phyloP scores from a whole-genome alignment of 768 basidiomycete species.

The Boletus vermiculosoides region DNA sequence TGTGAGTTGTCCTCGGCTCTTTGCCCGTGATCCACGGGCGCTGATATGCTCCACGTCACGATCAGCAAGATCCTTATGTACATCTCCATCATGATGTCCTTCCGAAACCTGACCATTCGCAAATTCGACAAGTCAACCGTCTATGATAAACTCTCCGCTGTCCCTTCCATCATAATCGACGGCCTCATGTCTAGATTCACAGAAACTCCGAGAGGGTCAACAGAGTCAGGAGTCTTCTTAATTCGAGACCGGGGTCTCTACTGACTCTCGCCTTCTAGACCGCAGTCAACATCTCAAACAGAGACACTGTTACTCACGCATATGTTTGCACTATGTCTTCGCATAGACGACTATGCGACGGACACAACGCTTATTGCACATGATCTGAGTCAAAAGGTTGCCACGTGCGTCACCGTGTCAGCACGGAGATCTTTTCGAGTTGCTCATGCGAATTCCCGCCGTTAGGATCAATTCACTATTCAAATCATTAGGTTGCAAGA shows the following conservation, averaged over 20 bases:
- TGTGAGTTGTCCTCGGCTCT: slow-evolving; percentile 44
- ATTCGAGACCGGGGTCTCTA: neutral
- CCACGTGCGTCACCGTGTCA: slow-evolving; percentile 52
- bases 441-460: neutral
- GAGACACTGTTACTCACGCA: slow-evolving; percentile 73
- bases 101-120: slow-evolving; percentile 48
- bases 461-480: slow-evolving; percentile 64
- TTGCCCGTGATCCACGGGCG: neutral
- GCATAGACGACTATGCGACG: slow-evolving; percentile 72
- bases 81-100: slow-evolving; percentile 77
- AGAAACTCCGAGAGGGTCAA: slow-evolving; percentile 66
- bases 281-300: slow-evolving; percentile 60
- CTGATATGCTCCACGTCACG: neutral
- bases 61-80: slow-evolving; percentile 74
- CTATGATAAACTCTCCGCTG: slow-evolving; percentile 52
- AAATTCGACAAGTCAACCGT: slow-evolving; percentile 50
- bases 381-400: slow-evolving; percentile 65
- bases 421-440: neutral
- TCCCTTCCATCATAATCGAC: slow-evolving; percentile 69
- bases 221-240: slow-evolving; percentile 44
- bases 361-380: slow-evolving; percentile 66
- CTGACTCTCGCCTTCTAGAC: slow-evolving; percentile 28
- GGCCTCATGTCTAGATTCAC: slow-evolving; percentile 78
- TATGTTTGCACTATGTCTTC: slow-evolving; percentile 78
- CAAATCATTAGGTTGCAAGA: slow-evolving; percentile 77